These are phyloP conservation scores for Tulasnella sp. DNA, from an alignment of 768 basidiomycete species.

Conservation along the genomic window DNA sequence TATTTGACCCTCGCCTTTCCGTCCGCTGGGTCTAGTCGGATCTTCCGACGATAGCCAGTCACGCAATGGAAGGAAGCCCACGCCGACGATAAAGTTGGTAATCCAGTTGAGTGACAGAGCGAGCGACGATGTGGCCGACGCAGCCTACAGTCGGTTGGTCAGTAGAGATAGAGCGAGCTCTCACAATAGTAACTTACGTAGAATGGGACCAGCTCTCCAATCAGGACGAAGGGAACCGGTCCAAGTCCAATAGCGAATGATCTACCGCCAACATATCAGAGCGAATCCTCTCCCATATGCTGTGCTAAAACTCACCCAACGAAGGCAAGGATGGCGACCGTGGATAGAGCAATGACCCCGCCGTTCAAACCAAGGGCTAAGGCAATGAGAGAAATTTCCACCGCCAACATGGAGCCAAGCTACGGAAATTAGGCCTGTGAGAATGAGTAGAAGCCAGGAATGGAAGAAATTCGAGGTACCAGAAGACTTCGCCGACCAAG, in stretches of 20 bases:
- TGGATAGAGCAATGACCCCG: constrained; percentile 10
- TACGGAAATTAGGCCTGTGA: neutral
- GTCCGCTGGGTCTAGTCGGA: neutral
- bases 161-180: neutral
- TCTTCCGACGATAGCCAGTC: constrained; percentile 42
- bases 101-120: constrained; percentile 43
- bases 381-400: constrained; percentile 23
- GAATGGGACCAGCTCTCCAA: constrained; percentile 79
- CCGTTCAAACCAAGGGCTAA: constrained; percentile 22
- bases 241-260: constrained; percentile 87
- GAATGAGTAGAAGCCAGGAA: constrained; percentile 12
- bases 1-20: constrained; percentile 7
- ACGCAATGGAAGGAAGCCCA: constrained; percentile 78
- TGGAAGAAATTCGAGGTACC: constrained; percentile 26
- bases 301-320: constrained; percentile 1
- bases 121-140: constrained; percentile 28
- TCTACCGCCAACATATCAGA: constrained; percentile 33
- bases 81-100: constrained; percentile 74
- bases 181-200: constrained; percentile 44
- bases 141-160: constrained; percentile 24
- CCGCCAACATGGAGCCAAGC: constrained; percentile 23
- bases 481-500: constrained; percentile 27
- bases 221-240: constrained; percentile 86
- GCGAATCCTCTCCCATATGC: neutral
- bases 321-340: constrained; percentile 15